phyloP scores from a whole-genome alignment of 805 yeast genomes.

The Gaillardinia entomophila region DNA sequence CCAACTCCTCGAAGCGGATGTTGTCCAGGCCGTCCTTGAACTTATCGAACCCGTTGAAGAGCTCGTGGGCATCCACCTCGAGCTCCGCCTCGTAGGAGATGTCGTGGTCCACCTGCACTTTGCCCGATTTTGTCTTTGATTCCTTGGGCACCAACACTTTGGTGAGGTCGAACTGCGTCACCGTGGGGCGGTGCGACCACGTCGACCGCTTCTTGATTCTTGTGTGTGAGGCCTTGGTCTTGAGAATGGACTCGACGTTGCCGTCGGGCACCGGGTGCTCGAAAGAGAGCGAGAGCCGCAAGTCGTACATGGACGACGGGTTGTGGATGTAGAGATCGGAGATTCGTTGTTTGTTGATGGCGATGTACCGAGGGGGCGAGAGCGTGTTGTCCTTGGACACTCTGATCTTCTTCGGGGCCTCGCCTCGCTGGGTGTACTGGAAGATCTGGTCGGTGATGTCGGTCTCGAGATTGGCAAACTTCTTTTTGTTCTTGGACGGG shows the following conservation, averaged over 20 bases:
- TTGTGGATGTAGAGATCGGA: slow-evolving; percentile 65
- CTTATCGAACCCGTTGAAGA: slow-evolving; percentile 37
- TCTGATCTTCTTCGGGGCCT: slow-evolving; percentile 58
- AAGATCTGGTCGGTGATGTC: slow-evolving; percentile 60
- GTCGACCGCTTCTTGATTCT: slow-evolving; percentile 72
- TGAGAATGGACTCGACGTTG: slow-evolving; percentile 45
- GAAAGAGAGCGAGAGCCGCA: slow-evolving; percentile 66
- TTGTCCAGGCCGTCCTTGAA: slow-evolving; percentile 39
- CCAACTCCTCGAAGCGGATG: slow-evolving; percentile 52
- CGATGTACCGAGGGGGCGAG: slow-evolving; percentile 62
- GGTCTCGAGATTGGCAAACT: slow-evolving; percentile 55
- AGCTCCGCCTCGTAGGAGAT: slow-evolving; percentile 33
- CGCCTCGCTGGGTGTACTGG: slow-evolving; percentile 57
- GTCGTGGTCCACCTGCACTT: slow-evolving; percentile 29
- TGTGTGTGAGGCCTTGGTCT: slow-evolving; percentile 47
- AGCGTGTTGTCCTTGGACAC: slow-evolving; percentile 56
- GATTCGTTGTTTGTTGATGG: slow-evolving; percentile 69
- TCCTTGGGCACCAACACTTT: slow-evolving; percentile 41
- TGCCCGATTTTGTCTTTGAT: slow-evolving; percentile 32
- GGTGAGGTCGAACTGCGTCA: slow-evolving; percentile 69
- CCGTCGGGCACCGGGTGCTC: slow-evolving; percentile 69
- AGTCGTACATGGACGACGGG: slow-evolving; percentile 75
- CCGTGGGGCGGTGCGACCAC: slow-evolving; percentile 68
- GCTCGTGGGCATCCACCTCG: slow-evolving; percentile 34
- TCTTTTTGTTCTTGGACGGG: slow-evolving; percentile 31